Base-by-base conservation (phyloP, 2,329 filamentous ascomycete species). In the Teratosphaeria gauchensis region DNA sequence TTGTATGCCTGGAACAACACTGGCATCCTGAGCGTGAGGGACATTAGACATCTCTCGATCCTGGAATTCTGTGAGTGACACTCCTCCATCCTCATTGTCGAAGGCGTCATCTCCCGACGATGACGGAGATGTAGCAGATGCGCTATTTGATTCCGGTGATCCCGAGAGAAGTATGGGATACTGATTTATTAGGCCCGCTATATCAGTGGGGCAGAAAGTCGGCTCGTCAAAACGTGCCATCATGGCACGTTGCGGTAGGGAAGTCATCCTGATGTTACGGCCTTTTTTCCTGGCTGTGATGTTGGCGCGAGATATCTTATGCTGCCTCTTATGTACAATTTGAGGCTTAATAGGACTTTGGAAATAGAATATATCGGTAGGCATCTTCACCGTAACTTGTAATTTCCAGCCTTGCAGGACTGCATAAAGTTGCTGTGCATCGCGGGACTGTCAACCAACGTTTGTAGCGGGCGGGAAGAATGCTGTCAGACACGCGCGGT, bases 161-260 rank as follows among this genome's bases (percentile, higher is more conserved):
- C 42, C 42, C 9, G 42, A n/a, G 19, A 48, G 42, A 48, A 48
- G 42, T 35, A 60, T n/a, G 28, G 58, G 12, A 42, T 55, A 53
- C 58, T 60, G 58, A 58, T 62, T 30, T 51, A 66, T 32, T n/a
- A 66, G 46, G n/a, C 51, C 53, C 21, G 63, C 58, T 30, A 58
- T 52, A 51, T 62, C 53, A 59, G 56, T 69, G 14, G 63, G 59
- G 55, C 64, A 66, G 46, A 69, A 70, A 6, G 62, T 60, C 24
- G 64, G 66, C 61, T 68, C 67, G n/a, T 62, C 61, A 51, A 65
- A 62, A n/a, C 60, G 65, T 56, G 66, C 67, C 55, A 70, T 63
- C 57, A 64, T 68, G 38, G 67, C 66, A 54, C 61, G 61, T 35
- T 64, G 62, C n/a, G 55, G 58, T 31, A 59, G 51, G 53, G 51